Conservation (phyloP, 371 early-diverging fungal genomes). For the Mortierella sp. region DNA sequence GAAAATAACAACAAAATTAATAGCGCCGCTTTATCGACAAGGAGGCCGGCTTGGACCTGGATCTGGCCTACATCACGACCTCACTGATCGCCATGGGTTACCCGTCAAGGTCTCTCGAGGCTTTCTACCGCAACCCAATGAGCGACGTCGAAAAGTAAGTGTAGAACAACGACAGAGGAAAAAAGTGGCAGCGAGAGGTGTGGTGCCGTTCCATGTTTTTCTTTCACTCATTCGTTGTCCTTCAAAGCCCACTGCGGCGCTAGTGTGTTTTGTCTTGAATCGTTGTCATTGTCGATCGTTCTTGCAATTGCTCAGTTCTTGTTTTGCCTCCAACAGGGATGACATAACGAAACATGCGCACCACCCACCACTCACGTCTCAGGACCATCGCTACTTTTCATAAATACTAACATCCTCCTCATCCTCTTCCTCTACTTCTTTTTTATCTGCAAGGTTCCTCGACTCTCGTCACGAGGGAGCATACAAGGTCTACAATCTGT, state of each 20-base stretch:
- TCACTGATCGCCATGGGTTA: slow-evolving; percentile 80
- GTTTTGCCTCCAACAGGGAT: background rate
- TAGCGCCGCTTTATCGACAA: slow-evolving; percentile 64
- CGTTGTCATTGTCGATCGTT: background rate
- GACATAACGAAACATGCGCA: slow-evolving; percentile 11
- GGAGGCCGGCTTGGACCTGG: slow-evolving; percentile 68
- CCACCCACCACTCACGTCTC: background rate
- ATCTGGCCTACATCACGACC: slow-evolving; percentile 77
- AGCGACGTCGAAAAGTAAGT: slow-evolving; percentile 71
- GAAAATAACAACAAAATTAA: background rate
- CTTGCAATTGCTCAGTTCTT: background rate
- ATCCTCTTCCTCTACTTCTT: background rate
- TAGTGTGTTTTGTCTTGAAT: background rate
- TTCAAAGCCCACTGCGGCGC: background rate
- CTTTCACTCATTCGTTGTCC: background rate
- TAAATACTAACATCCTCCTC: background rate
- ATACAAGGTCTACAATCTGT: slow-evolving; percentile 83
- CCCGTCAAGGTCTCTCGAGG: slow-evolving; percentile 74
- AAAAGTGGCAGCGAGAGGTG: background rate
- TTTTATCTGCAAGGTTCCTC: slow-evolving; percentile 64
- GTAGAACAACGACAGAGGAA: background rate
- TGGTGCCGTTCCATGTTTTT: background rate
- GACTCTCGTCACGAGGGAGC: slow-evolving; percentile 66
- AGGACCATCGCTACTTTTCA: background rate
- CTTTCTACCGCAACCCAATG: slow-evolving; percentile 74